These are phyloP conservation scores for Pythium utonaiense DNA, from an alignment of 352 stramenopile genomes.

Conservation along the genomic window DNA sequence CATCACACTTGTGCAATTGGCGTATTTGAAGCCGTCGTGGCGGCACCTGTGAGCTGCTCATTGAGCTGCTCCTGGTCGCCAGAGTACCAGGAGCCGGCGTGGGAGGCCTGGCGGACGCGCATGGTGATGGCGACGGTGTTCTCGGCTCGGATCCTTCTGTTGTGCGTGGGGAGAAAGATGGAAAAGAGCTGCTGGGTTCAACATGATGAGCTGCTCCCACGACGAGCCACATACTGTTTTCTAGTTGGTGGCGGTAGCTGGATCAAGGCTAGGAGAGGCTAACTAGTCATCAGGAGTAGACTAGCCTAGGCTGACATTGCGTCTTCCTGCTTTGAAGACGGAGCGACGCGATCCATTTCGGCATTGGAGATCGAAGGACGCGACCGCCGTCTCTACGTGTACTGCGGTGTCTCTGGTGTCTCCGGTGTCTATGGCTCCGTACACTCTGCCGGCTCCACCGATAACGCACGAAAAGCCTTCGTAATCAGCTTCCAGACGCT, in stretches of 20 bases:
- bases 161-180: neutral
- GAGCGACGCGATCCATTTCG: no score
- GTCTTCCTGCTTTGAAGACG: neutral
- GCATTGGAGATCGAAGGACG: no score
- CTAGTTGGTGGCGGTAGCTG: neutral
- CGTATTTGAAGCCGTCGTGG: no score
- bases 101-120: conserved; percentile 59
- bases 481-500: no score
- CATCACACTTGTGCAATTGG: conserved; percentile 30
- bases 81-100: conserved; percentile 85
- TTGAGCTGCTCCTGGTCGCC: conserved; percentile 59
- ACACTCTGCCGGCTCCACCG: no score
- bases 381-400: no score
- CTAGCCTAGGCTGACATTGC: neutral
- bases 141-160: neutral
- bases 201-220: neutral
- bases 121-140: conserved; percentile 14
- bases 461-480: no score
- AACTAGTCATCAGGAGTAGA: no score
- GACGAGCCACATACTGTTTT: neutral
- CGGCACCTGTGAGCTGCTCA: conserved; percentile 51
- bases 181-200: conserved; percentile 3
- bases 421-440: no score
- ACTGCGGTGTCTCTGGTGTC: no score
- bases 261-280: neutral